phyloP scores from a whole-genome alignment of 495 filamentous ascomycete genomes.

The Penicillium roqueforti region DNA sequence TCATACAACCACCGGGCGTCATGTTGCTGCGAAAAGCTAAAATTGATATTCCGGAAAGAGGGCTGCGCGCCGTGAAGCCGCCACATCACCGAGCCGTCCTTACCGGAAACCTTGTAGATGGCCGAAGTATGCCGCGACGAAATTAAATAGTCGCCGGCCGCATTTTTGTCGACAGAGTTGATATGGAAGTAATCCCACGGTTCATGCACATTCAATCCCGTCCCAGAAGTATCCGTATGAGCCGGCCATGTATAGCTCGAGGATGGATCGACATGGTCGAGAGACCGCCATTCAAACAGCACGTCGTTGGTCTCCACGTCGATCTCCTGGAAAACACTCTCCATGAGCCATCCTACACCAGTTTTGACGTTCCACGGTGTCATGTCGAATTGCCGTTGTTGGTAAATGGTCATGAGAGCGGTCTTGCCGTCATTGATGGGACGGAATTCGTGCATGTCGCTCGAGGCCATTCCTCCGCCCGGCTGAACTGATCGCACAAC shows the following conservation, averaged over 20 bases:
- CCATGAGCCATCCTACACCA: constrained; percentile 48
- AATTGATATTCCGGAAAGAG: constrained; percentile 46
- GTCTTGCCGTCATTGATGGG: constrained; percentile 46
- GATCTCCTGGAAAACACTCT: constrained; percentile 49
- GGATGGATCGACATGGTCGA: constrained; percentile 49
- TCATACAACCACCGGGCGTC: constrained; percentile 55
- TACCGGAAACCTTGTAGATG: constrained; percentile 58
- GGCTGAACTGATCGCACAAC: constrained; percentile 44
- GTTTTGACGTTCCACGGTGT: constrained; percentile 46
- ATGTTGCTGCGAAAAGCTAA: constrained; percentile 60
- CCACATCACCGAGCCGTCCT: constrained; percentile 56
- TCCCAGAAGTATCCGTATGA: constrained; percentile 46
- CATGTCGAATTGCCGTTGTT: constrained; percentile 52
- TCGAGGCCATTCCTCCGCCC: constrained; percentile 44
- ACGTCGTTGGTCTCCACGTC: constrained; percentile 48
- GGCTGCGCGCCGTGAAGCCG: constrained; percentile 49
- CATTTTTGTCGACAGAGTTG: constrained; percentile 59
- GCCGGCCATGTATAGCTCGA: constrained; percentile 41
- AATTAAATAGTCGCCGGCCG: constrained; percentile 54
- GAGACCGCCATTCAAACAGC: constrained; percentile 51
- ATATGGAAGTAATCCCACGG: constrained; percentile 66
- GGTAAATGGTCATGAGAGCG: constrained; percentile 53
- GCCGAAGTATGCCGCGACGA: constrained; percentile 55
- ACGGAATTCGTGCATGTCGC: constrained; percentile 51
- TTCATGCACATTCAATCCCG: constrained; percentile 38